Base-by-base conservation (phyloP, 2,329 filamentous ascomycete genomes). In the Exutisphaerella laricina region DNA sequence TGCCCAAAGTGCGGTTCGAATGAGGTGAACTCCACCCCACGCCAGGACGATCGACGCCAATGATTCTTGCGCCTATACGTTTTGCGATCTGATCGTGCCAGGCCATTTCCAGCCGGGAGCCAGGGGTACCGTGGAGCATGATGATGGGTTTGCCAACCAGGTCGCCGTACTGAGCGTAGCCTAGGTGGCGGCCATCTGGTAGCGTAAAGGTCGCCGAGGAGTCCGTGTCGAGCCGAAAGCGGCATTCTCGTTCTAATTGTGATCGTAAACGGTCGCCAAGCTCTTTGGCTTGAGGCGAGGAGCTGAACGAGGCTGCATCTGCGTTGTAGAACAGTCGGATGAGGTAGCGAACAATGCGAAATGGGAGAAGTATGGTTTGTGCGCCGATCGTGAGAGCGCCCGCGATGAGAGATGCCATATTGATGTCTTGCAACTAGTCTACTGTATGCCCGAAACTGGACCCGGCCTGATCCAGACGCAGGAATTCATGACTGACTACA, bases 131-230 rank as follows among this genome's bases (percentile, higher is more conserved):
- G 42, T 73, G 69, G 40, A 70, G 62, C 53, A 64, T 70, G 35
- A 73, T 57, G 20, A 73, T 47, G 0, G 65, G 59, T 5, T 46
- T 50, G 18, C 59, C 64, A 5, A 41, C 54, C 5, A 50, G 50
- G 4, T 43, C 51, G 31, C 70, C 71, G 50, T 70, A 71, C 37
- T 67, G 54, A n/a, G 68, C 66, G 49, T 64, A 72, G n/a, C 66
- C 65, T 3, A 72, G 55, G 8, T 49, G 62, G 25, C 70, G 67
- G 29, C 64, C 66, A 45, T 69, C 61, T 26, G 56, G 33, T 3
- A 49, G 29, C 2, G 33, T 43, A n/a, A 45, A 6, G 13, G 28
- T 43, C 13, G 20, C 22, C 4, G 43, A 46, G 12, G 29, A 18
- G 14, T 31, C 38, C n/a, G 35, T 38, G 38, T 37, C 43, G 18